Evolutionary conservation across 1,284 basidiomycete genomes (phyloP), one percentile per base, ranked within the genome.

Genomic region (Moesziomyces antarcticus): DNA sequence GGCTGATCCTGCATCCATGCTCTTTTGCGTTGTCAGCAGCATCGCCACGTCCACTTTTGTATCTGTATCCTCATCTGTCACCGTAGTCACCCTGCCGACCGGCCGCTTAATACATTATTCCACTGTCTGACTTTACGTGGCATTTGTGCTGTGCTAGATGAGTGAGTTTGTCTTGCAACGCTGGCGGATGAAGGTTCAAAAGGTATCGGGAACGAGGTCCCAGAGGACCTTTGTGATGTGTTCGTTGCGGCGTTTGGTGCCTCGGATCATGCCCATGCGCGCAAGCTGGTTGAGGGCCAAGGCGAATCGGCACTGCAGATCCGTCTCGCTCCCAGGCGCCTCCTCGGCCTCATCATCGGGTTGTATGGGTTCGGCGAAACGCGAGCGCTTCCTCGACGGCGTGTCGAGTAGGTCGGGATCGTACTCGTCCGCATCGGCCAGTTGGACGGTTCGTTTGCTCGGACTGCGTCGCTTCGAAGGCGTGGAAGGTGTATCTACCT

Each of bases 231-330:
- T 82, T 14, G 59, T 66, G 24, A 81, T 67, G 44, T 82, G 81
- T 47, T 82, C 81, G n/a, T 63, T 53, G 25, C 77, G 68, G 13
- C 81, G 53, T 27, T 74, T 33, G 3, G 81, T 80, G 14, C 75
- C 71, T 5, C 71, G 63, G 7, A 82, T 56, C 51, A 82, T 69
- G 22, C 81, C 81, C 74, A 82, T 77, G 24, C 69, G 50, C 0
- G 78, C 80, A 6, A 82, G 56, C 47, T 82, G 72, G 58, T 80
- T 76, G 52, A 82, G 58, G 5, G 79, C 79, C 1, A 81, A 59
- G 10, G 77, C 73, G 44, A 82, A 82, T 10, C 81, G 71, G 33
- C 65, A 61, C 43, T 80, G 81, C 14, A 75, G 8, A 8, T 75
- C 62, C 30, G 33, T 45, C 14, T 59, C 62, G 16, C 37, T 40